A percentile compares a stretch with the other conserved stretches of the same genome.
Conservation (phyloP, 176 grass and related monocot genomes). For the Aegilops speltoides region DNA sequence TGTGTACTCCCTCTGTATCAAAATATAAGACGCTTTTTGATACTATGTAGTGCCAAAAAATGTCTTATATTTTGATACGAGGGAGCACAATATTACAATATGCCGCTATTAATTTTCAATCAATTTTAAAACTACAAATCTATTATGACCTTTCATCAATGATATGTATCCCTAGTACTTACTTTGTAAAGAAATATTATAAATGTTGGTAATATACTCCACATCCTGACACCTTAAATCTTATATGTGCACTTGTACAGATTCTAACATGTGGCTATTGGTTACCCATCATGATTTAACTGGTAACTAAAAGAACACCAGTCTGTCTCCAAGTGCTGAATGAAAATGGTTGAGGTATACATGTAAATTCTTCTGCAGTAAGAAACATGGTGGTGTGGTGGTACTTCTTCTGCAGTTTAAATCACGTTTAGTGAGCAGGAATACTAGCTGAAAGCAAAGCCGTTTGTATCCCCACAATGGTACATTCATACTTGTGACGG, state of each 20-base stretch:
- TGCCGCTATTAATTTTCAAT: background rate
- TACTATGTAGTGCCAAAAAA: too few relatives aligned
- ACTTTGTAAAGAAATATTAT: background rate
- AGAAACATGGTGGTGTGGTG: background rate
- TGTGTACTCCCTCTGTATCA: too few relatives aligned
- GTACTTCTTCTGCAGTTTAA: conserved; percentile 9
- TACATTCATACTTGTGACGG: background rate
- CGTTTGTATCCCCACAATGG: background rate
- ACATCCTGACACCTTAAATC: conserved; percentile 6
- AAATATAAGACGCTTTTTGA: too few relatives aligned
- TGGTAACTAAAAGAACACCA: background rate
- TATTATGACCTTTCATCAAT: background rate
- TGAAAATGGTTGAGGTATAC: background rate
- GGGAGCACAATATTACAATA: background rate
- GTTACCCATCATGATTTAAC: background rate
- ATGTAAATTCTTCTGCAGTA: conserved; percentile 17
- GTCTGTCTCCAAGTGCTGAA: background rate
- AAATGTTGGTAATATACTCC: background rate
- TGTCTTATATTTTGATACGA: too few relatives aligned
- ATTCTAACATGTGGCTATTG: conserved; percentile 1
- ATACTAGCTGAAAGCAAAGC: conserved; percentile 20
- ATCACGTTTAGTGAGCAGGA: background rate
- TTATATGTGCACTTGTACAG: background rate
- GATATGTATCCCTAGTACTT: background rate
- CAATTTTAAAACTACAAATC: background rate